Evolutionary conservation across 2,329 filamentous ascomycete species (phyloP).

Genomic region (Aspergillus chevalieri): DNA sequence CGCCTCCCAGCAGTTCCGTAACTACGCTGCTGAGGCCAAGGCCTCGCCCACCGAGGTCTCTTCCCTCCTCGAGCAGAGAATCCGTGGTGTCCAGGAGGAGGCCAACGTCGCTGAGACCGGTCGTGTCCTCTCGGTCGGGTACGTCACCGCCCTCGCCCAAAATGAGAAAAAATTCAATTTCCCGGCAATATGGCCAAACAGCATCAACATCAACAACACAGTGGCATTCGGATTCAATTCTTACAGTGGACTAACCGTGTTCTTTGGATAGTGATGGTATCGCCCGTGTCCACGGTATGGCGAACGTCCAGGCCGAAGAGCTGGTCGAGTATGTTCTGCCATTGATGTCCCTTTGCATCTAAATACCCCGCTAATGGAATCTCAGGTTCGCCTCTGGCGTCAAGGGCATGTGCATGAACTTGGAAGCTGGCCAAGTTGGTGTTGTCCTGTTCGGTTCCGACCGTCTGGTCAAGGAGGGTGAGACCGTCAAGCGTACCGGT

Average conservation of each 20-base stretch:
- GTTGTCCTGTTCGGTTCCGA: slow-evolving; percentile 99
- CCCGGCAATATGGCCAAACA: slow-evolving; percentile 2
- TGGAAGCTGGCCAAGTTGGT: slow-evolving; percentile 99
- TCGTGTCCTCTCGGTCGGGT: slow-evolving; percentile 97
- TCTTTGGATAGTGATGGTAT: slow-evolving; percentile 84
- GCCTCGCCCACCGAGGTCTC: slow-evolving; percentile 96
- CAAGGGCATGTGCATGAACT: slow-evolving; percentile 99
- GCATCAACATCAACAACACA: slow-evolving; percentile 22
- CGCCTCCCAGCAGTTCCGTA: slow-evolving; percentile 67
- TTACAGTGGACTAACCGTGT: slow-evolving; percentile 11
- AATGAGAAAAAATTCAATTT: slow-evolving; percentile 21
- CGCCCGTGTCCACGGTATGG: slow-evolving; percentile 98
- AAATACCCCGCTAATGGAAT: slow-evolving; percentile 18
- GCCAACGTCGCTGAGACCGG: slow-evolving; percentile 94
- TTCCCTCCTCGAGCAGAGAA: slow-evolving; percentile 98
- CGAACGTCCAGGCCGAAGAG: slow-evolving; percentile 99
- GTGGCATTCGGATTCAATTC: slow-evolving; percentile 3
- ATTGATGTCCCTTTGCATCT: slow-evolving; percentile 12
- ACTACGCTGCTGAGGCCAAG: slow-evolving; percentile 90
- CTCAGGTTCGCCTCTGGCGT: slow-evolving; percentile 95
- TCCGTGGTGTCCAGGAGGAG: slow-evolving; percentile 97
- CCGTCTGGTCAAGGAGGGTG: slow-evolving; percentile 98
- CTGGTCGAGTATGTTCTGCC: slow-evolving; percentile 82
- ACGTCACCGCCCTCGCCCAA: slow-evolving; percentile 46
- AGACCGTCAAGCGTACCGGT: slow-evolving; percentile 99